Percentiles rank a stretch among this genome's conserved stretches.
Evolutionary conservation across 805 yeast species (phyloP).

Genomic region (Ogataea saltuana): DNA sequence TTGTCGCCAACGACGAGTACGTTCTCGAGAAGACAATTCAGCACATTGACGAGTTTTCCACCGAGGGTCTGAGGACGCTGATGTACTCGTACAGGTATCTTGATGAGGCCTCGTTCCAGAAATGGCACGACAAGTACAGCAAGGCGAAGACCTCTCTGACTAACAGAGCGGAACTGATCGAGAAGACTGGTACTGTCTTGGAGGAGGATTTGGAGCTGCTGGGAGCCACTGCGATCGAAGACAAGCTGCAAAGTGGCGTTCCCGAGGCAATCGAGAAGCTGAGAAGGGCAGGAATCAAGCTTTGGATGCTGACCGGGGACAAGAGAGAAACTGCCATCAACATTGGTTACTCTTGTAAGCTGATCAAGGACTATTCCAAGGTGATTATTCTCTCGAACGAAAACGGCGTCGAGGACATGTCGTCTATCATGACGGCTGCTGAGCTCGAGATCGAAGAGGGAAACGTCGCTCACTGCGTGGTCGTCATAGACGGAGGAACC

Average conservation of each 20-base stretch:
- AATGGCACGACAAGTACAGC: conserved; percentile 68
- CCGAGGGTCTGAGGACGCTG: conserved; percentile 91
- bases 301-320: conserved; percentile 99
- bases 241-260: conserved; percentile 95
- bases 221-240: conserved; percentile 98
- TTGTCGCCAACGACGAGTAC: conserved; percentile 71
- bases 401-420: conserved; percentile 49
- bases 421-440: conserved; percentile 72
- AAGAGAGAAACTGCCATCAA: conserved; percentile 97
- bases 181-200: conserved; percentile 66
- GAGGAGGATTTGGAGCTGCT: conserved; percentile 68
- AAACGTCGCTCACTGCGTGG: conserved; percentile 88
- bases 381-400: conserved; percentile 62
- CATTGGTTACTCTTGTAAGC: conserved; percentile 91
- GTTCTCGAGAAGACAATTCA: conserved; percentile 81
- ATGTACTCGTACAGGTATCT: conserved; percentile 80
- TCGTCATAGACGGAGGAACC: conserved; percentile 94
- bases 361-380: conserved; percentile 90
- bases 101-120: conserved; percentile 52
- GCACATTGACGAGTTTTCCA: conserved; percentile 91
- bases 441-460: conserved; percentile 71
- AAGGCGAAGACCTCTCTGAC: conserved; percentile 76
- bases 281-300: conserved; percentile 86
- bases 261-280: conserved; percentile 91
- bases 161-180: conserved; percentile 67